Conservation (phyloP, 2,329 filamentous ascomycete species). For the Tolypocladium guangdongense region DNA sequence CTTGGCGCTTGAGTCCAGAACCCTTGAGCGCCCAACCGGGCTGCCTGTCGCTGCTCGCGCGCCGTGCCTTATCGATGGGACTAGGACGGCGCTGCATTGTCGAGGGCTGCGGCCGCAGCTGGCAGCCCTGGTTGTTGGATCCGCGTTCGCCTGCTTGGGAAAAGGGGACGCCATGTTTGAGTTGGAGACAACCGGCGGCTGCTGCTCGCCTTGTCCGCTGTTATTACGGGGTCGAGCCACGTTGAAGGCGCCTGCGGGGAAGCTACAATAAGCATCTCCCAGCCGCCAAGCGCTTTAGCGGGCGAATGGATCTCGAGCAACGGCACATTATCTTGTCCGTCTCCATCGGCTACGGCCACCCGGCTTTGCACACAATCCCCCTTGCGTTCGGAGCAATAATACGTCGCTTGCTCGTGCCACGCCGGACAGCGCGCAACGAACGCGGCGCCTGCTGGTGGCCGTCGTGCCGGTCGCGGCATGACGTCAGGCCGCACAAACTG, state of each 20-base stretch:
- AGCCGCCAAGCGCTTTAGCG: neutral
- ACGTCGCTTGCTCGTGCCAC: neutral
- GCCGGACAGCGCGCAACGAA: neutral
- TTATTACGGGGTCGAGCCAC: no score
- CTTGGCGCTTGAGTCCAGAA: conserved; percentile 10
- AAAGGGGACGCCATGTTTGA: no score
- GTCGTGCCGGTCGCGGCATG: neutral
- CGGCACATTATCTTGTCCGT: no score
- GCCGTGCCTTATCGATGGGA: neutral
- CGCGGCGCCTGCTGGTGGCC: neutral
- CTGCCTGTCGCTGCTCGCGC: neutral
- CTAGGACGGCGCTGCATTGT: neutral
- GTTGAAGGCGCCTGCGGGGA: neutral
- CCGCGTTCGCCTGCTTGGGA: neutral
- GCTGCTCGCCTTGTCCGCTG: no score
- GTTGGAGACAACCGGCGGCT: no score
- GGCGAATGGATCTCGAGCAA: neutral
- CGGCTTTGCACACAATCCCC: neutral
- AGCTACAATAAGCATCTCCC: neutral
- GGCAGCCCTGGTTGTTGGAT: neutral
- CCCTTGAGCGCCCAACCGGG: neutral
- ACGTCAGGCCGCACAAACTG: neutral
- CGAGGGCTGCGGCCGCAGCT: neutral
- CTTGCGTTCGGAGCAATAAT: no score
- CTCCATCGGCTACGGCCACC: no score